These are phyloP conservation scores for Schizophyllum commune DNA, from an alignment of 1,284 basidiomycete genomes.

Conservation along the genomic window DNA sequence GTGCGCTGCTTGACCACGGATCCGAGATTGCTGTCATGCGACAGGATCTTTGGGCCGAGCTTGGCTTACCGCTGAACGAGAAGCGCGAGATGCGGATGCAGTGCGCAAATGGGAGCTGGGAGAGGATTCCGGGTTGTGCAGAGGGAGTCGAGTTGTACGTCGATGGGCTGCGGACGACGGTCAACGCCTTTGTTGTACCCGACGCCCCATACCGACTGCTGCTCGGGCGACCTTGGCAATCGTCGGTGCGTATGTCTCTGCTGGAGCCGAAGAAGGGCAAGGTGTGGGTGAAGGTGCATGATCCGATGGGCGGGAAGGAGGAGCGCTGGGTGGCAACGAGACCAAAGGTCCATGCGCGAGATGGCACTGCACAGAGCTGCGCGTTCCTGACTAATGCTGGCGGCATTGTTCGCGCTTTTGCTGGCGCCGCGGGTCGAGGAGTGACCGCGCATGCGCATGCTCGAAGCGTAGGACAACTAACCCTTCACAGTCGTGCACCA, in stretches of 20 bases:
- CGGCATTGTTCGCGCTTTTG: too few relatives aligned
- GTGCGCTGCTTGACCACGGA: constrained; percentile 5
- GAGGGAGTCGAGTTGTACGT: constrained; percentile 13
- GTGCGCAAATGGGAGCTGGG: constrained; percentile 11
- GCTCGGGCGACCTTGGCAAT: constrained; percentile 15
- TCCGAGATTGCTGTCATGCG: constrained; percentile 9
- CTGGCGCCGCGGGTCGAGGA: too few relatives aligned
- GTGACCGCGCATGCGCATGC: too few relatives aligned
- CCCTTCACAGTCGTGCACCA: too few relatives aligned
- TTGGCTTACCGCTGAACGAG: constrained; percentile 8
- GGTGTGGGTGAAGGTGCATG: constrained; percentile 4
- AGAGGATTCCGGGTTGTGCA: background rate
- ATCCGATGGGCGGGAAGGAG: constrained; percentile 2
- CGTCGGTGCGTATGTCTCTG: background rate
- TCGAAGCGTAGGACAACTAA: too few relatives aligned
- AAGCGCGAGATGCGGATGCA: constrained; percentile 16
- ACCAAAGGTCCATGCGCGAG: too few relatives aligned
- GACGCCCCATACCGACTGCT: constrained; percentile 13
- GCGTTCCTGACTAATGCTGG: too few relatives aligned
- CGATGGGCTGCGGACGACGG: constrained; percentile 12
- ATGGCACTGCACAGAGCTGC: too few relatives aligned
- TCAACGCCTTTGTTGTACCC: constrained; percentile 14
- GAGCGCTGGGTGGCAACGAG: too few relatives aligned
- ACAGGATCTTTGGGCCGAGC: constrained; percentile 12
- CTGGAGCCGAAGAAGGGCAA: background rate